Base-by-base conservation (phyloP, 2,329 filamentous ascomycete genomes). In the Trichoderma lentiforme region DNA sequence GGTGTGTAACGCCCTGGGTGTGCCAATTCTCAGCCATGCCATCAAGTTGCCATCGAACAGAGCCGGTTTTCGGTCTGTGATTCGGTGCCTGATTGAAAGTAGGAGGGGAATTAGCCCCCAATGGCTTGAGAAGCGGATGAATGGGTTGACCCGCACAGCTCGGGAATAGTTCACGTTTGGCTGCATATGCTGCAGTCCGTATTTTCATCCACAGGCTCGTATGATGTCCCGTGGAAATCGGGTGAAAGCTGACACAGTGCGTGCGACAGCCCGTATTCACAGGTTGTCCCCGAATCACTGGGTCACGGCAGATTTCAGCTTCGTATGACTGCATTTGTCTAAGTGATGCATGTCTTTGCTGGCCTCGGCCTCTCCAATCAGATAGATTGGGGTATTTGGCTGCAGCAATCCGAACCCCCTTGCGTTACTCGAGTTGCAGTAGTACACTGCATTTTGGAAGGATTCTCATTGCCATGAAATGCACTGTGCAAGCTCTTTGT, bases 181-280 rank as follows among this genome's bases (percentile, higher is more conserved):
- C 67, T 61, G 67, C 67, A 70, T 61, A 61, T 69, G 34, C 53
- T 34, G 36, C 28, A n/a, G 8, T 43, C n/a, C 36, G 9, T 51
- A 36, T 11, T 21, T 6, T 62, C 67, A 57, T 53, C 61, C 26
- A 62, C 28, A 51, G 34, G 36, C 57, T 61, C 56, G 57, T 70
- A 70, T 70, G 67, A 70, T 53, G 57, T 62, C 24, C 18, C 43
- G 21, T n/a, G 15, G 36, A 28, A 51, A 28, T 53, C 28, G 43
- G 67, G 36, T 34, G 30, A 62, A 70, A 70, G 67, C 67, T 70
- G 56, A 70, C 57, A 70, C 67, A 70, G 67, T 70, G 67, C 57
- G 57, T 62, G 67, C 67, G 57, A 70, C 32, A 70, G n/a, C 47
- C 67, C 67, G 57, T 39, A 36, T 60, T 12, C 15, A 4, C 47